Evolutionary conservation across 1,139 yeast species (phyloP).

Genomic region (Diutina pseudorugosa): DNA sequence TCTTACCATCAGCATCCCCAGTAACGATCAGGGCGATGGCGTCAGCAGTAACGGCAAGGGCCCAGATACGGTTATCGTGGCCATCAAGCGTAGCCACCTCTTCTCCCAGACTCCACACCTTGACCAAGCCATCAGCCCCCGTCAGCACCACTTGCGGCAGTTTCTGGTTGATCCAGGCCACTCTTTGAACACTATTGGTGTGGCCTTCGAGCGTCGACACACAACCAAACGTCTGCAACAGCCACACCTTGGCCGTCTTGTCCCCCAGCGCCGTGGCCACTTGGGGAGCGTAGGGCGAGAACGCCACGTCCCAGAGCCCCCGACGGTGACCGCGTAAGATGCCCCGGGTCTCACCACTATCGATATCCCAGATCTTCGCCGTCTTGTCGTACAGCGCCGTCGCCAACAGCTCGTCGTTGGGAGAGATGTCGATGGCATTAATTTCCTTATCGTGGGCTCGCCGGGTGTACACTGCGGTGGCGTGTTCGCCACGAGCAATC

Average conservation of each 20-base stretch:
- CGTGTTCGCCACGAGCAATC: conserved; percentile 39
- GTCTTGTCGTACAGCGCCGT: conserved; percentile 94
- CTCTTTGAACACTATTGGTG: conserved; percentile 82
- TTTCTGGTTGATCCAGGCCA: conserved; percentile 45
- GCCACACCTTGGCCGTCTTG: conserved; percentile 84
- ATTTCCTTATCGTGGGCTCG: conserved; percentile 96
- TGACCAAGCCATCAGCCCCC: conserved; percentile 91
- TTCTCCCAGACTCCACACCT: conserved; percentile 82
- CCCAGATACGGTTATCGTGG: conserved; percentile 94
- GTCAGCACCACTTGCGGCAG: conserved; percentile 65
- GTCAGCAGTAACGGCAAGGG: conserved; percentile 52
- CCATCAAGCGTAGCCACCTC: conserved; percentile 66
- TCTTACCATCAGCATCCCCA: conserved; percentile 93
- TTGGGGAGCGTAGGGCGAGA: conserved; percentile 67
- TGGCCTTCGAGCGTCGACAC: conserved; percentile 86
- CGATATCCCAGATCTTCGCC: conserved; percentile 79
- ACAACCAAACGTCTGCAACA: conserved; percentile 63
- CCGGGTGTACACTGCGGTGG: conserved; percentile 70
- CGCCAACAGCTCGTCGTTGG: conserved; percentile 79
- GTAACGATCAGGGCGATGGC: conserved; percentile 55
- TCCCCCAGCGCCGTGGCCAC: conserved; percentile 82
- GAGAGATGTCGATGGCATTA: conserved; percentile 76
- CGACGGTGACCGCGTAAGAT: conserved; percentile 82
- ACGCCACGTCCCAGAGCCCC: conserved; percentile 87
- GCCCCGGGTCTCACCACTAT: conserved; percentile 75